Percentiles rank a stretch among this genome's conserved stretches.
Evolutionary conservation across 352 stramenopile species (phyloP).

Genomic region (Pythium rhizo-oryzae): DNA sequence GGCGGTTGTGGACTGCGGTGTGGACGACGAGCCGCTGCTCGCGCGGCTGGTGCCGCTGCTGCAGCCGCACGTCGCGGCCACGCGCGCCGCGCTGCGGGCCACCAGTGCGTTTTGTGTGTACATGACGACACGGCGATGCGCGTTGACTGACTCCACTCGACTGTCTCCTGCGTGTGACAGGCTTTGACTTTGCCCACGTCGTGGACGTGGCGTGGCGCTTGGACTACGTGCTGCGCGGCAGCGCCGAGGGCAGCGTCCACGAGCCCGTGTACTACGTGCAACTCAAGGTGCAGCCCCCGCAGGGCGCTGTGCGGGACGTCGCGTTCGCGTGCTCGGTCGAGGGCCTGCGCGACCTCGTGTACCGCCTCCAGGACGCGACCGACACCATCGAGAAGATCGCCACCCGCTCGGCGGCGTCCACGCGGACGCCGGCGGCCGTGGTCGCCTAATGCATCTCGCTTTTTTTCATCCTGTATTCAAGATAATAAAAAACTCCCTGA

Average conservation of each 20-base stretch:
- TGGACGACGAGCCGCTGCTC: conserved; percentile 24
- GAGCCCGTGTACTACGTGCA: conserved; percentile 68
- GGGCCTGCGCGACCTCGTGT: conserved; percentile 68
- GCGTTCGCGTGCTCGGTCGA: conserved; percentile 72
- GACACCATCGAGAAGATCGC: conserved; percentile 68
- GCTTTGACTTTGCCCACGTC: conserved; percentile 74
- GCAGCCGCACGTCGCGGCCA: conserved; percentile 10
- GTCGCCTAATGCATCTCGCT: neutral
- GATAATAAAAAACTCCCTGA: neutral
- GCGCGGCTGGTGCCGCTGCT: conserved; percentile 21
- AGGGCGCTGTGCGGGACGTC: conserved; percentile 38
- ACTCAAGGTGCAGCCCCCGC: conserved; percentile 56
- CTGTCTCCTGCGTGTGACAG: conserved; percentile 25
- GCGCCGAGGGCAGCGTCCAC: conserved; percentile 52
- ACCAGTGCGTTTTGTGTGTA: conserved; percentile 19
- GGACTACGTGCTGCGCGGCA: conserved; percentile 71
- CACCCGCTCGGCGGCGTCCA: neutral
- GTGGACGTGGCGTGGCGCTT: conserved; percentile 74
- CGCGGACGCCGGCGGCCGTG: neutral
- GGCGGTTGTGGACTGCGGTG: conserved; percentile 12
- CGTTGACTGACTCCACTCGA: neutral
- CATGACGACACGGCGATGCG: no score
- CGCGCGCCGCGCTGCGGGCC: conserved; percentile 21
- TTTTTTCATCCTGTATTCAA: neutral
- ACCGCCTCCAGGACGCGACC: conserved; percentile 63